phyloP scores from a whole-genome alignment of 768 basidiomycete species.

The Termitomyces sp. region DNA sequence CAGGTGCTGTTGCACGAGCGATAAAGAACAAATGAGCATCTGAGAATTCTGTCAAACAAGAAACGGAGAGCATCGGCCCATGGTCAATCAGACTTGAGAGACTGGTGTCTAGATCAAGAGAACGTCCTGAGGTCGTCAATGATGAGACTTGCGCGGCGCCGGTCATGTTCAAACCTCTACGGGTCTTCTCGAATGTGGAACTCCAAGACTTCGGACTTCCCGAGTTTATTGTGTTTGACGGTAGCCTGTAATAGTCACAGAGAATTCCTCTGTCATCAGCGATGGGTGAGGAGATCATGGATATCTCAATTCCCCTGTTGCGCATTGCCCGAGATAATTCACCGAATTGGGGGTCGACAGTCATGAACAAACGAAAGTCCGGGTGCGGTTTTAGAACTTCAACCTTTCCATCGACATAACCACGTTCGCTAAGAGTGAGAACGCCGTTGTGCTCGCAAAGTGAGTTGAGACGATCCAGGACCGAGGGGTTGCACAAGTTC shows the following conservation, averaged over 20 bases:
- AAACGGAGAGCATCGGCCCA: conserved; percentile 28
- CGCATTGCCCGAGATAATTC: conserved; percentile 98
- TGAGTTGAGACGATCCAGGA: conserved; percentile 94
- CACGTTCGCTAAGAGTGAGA: conserved; percentile 86
- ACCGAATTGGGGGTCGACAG: conserved; percentile 85
- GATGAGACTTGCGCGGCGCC: neutral
- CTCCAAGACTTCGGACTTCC: conserved; percentile 13
- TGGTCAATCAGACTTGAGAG: conserved; percentile 42
- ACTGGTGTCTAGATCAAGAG: conserved; percentile 47
- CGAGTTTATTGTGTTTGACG: conserved; percentile 19
- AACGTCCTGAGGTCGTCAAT: conserved; percentile 33
- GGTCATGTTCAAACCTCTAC: conserved; percentile 29
- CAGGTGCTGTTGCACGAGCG: conserved; percentile 30
- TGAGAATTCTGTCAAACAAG: conserved; percentile 13
- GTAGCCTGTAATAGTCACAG: conserved; percentile 48
- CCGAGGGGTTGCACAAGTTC: conserved; percentile 92
- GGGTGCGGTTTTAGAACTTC: conserved; percentile 80
- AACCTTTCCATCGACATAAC: conserved; percentile 73
- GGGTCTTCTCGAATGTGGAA: conserved; percentile 30
- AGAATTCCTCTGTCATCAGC: conserved; percentile 47
- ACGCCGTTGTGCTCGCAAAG: conserved; percentile 86
- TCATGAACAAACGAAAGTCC: conserved; percentile 91
- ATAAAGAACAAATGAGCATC: conserved; percentile 34
- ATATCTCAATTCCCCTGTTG: conserved; percentile 90
- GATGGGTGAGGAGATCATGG: conserved; percentile 35